A percentile compares a stretch with the other conserved stretches of the same genome.
Evolutionary conservation across 192 early-diverging fungal genomes (phyloP).

Genomic region (Allomyces arbusculus): DNA sequence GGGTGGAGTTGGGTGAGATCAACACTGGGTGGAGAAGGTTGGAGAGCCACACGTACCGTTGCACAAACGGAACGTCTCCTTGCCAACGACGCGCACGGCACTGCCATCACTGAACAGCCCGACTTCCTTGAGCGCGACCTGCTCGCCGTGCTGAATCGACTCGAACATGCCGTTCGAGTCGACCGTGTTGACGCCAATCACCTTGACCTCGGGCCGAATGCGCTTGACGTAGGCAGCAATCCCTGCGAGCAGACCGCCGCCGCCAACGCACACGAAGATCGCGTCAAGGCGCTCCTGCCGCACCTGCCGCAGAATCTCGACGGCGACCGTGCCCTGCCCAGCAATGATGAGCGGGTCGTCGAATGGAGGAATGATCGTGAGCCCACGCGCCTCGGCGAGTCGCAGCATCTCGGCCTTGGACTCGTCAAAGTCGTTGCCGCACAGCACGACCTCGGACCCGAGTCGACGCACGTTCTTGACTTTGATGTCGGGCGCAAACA

Average conservation of each 20-base stretch:
- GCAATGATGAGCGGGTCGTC: conserved; percentile 97
- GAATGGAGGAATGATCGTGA: conserved; percentile 89
- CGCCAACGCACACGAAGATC: conserved; percentile 82
- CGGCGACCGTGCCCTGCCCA: conserved; percentile 91
- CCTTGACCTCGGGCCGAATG: conserved; percentile 64
- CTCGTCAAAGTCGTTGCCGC: conserved; percentile 87
- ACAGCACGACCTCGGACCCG: conserved; percentile 74
- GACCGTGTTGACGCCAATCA: conserved; percentile 82
- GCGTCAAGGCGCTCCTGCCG: conserved; percentile 48
- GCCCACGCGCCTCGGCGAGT: conserved; percentile 41
- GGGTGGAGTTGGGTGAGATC: background rate
- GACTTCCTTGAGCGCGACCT: conserved; percentile 54
- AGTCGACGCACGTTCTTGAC: conserved; percentile 75
- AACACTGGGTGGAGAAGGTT: too few species aligned
- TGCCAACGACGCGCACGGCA: conserved; percentile 76
- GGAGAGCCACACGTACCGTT: conserved; percentile 3
- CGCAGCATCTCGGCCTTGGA: conserved; percentile 70
- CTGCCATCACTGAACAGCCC: conserved; percentile 96
- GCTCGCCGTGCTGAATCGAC: conserved; percentile 41
- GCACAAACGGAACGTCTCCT: conserved; percentile 68
- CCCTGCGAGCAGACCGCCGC: conserved; percentile 84
- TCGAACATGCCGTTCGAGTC: conserved; percentile 79
- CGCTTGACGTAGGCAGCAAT: conserved; percentile 86
- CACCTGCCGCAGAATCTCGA: conserved; percentile 63
- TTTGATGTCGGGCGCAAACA: conserved; percentile 28